These are phyloP conservation scores for Termitomyces eurrhizus DNA, from an alignment of 768 basidiomycete species.

Conservation along the genomic window DNA sequence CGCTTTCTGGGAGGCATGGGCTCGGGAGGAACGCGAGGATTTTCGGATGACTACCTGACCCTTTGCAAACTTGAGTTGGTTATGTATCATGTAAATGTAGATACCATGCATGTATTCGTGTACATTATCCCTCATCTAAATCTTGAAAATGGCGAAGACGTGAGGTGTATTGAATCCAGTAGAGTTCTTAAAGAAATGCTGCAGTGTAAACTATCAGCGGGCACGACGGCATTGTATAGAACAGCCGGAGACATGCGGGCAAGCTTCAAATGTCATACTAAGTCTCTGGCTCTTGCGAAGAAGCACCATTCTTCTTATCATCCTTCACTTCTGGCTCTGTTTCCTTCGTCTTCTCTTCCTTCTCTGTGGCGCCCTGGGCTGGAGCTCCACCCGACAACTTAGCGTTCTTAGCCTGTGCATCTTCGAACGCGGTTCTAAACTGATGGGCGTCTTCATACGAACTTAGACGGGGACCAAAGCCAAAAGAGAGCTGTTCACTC, in stretches of 20 bases:
- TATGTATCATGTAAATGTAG: slow-evolving; percentile 13
- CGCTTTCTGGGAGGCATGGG: slow-evolving; percentile 76
- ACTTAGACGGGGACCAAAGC: neutral
- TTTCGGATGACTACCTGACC: slow-evolving; percentile 4
- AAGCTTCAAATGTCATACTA: slow-evolving; percentile 3
- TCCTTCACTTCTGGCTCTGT: slow-evolving; percentile 9
- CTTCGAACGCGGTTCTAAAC: slow-evolving; percentile 90
- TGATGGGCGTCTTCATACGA: slow-evolving; percentile 63
- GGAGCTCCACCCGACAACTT: slow-evolving; percentile 26
- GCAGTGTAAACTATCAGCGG: slow-evolving; percentile 22
- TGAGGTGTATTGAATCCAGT: slow-evolving; percentile 8
- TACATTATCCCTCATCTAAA: slow-evolving; percentile 7
- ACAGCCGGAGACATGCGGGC: neutral
- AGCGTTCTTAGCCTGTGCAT: slow-evolving; percentile 71
- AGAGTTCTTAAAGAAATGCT: slow-evolving; percentile 12
- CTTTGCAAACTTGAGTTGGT: neutral
- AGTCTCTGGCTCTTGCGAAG: slow-evolving; percentile 18
- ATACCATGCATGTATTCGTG: slow-evolving; percentile 7
- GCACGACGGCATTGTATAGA: slow-evolving; percentile 16
- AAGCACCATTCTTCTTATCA: slow-evolving; percentile 21
- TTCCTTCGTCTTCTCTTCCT: slow-evolving; percentile 19
- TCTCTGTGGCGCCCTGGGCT: slow-evolving; percentile 27
- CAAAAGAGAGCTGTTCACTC: slow-evolving; percentile 27
- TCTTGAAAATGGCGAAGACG: neutral
- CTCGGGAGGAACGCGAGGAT: slow-evolving; percentile 51